These are phyloP conservation scores for Purshia tridentata DNA, from an alignment of 306 rosid species.

Conservation along the genomic window DNA sequence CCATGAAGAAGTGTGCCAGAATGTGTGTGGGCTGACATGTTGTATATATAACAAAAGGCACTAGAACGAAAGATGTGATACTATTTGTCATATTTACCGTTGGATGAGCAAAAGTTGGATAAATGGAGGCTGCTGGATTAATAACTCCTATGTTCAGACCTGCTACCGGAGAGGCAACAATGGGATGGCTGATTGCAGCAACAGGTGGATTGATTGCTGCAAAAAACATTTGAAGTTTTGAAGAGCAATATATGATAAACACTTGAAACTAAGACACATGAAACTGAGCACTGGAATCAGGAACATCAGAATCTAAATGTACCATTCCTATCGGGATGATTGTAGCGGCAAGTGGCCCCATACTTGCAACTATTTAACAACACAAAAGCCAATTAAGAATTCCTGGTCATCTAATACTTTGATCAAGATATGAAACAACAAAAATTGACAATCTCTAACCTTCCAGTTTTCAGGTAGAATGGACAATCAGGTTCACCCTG, in stretches of 20 bases:
- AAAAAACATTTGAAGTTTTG: slow-evolving; percentile 27
- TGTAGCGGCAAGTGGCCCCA: slow-evolving; percentile 88
- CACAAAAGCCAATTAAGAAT: slow-evolving; percentile 31
- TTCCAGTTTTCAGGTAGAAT: slow-evolving; percentile 99
- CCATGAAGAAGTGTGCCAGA: slow-evolving; percentile 7
- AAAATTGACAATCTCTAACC: slow-evolving; percentile 42
- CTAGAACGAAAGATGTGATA: not conserved
- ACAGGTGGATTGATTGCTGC: slow-evolving; percentile 59
- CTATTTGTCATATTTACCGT: slow-evolving; percentile 48
- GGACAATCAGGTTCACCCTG: slow-evolving; percentile 98
- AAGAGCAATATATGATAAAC: slow-evolving; percentile 10
- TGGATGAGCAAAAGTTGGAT: slow-evolving; percentile 73
- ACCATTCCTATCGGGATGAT: slow-evolving; percentile 89
- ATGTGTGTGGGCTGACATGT: not conserved
- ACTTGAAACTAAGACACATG: not conserved
- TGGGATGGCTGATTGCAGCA: slow-evolving; percentile 55
- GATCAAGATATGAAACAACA: slow-evolving; percentile 8
- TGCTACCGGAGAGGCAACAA: slow-evolving; percentile 55
- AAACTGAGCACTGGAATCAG: slow-evolving; percentile 22
- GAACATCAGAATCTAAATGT: slow-evolving; percentile 35
- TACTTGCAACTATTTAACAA: slow-evolving; percentile 78
- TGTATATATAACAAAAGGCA: not conserved
- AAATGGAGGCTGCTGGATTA: slow-evolving; percentile 63
- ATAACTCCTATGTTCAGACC: slow-evolving; percentile 65
- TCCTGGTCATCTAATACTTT: slow-evolving; percentile 24